Base-by-base conservation (phyloP, 2,329 filamentous ascomycete species). In the Aspergillus fischeri region DNA sequence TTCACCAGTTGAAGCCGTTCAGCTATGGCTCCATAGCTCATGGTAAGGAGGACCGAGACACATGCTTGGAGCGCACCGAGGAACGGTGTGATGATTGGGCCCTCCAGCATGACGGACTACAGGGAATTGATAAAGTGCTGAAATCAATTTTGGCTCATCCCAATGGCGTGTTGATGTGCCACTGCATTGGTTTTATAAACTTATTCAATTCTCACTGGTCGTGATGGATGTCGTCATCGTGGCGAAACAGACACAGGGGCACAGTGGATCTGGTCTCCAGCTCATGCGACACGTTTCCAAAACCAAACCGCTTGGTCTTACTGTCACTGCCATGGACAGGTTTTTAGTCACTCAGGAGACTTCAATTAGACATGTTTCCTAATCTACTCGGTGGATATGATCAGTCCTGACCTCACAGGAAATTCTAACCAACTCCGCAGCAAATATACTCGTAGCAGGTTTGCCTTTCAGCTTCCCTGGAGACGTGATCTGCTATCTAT, bases 41-140 rank as follows among this genome's bases (percentile, higher is more conserved):
- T 81, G 38, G 81, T 83, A 4, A 85, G 67, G 1, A 84, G 70
- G 0, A 84, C 81, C 1, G 80, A 80, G 24, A 83, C 66, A 25
- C 79, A 80, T 29, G 82, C 82, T 67, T 85, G 81, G 6, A 84
- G 67, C 5, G 81, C 81, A 28, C 81, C 81, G 4, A 82, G 63
- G 53, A 84, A 82, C 10, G 73, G 71, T 28, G 63, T 53, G 17
- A 66, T 17, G 11, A 73, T 51, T 3, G 65, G 63, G 25, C 56
- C 35, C 21, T 28, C 45, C 60, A 62, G 64, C 4, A 14, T 60
- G 51, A 35, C n/a, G 35, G 8, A 28, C 17, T 45, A 20, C 42
- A 24, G 8, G 32, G 32, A 6, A n/a, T 17, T 17, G 14, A 17
- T 38, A 7, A 38, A 38, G 32, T 14, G 17, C 14, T 38, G 14